These are phyloP conservation scores for Pyrus pyrifolia DNA, from an alignment of 306 rosid genomes.

Conservation along the genomic window DNA sequence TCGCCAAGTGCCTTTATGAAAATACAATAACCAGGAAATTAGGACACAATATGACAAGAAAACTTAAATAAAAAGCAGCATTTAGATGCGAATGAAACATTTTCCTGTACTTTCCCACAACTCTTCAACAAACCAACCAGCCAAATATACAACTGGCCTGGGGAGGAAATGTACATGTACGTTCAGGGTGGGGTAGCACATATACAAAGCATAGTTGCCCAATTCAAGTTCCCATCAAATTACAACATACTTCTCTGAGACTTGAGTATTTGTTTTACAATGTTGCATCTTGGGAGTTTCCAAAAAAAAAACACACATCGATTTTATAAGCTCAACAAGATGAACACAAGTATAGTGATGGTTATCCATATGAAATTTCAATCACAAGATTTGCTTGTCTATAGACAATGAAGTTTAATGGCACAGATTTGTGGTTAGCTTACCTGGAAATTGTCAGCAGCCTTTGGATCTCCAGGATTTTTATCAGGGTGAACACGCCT, in stretches of 20 bases:
- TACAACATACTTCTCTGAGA: not conserved
- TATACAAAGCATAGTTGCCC: not conserved
- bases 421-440: conserved; percentile 8
- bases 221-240: not conserved
- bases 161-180: not conserved
- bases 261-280: not conserved
- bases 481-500: conserved; percentile 95
- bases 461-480: conserved; percentile 86
- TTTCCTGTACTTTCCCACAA: not conserved
- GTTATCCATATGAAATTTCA: not conserved
- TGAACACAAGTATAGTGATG: not conserved
- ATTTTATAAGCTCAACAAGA: not conserved
- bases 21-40: conserved; percentile 13
- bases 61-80: not conserved
- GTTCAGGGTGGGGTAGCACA: not conserved
- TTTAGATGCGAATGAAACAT: not conserved
- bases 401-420: not conserved
- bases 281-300: not conserved
- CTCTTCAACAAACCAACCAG: not conserved
- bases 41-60: conserved; percentile 1
- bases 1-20: conserved; percentile 74
- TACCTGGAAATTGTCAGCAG: conserved; percentile 89
- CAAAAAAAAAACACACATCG: not conserved
- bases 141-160: not conserved
- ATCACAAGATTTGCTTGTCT: not conserved